Percentiles rank a stretch among this genome's conserved stretches.
Evolutionary conservation across 768 basidiomycete species (phyloP).

Genomic region (Pisolithus orientalis): DNA sequence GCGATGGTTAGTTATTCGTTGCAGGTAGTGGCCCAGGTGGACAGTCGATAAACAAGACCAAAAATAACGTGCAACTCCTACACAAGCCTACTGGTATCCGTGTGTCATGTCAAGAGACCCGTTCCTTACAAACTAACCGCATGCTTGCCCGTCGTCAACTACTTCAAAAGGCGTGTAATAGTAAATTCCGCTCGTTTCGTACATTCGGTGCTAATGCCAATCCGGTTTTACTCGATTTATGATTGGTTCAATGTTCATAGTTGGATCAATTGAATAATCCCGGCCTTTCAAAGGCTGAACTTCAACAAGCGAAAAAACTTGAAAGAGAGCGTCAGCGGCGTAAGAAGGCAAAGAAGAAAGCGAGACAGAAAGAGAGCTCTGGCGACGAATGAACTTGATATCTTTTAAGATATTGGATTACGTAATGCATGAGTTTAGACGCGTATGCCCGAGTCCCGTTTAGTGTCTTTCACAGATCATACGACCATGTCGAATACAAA

Average conservation of each 20-base stretch:
- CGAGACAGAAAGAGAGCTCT: slow-evolving; percentile 23
- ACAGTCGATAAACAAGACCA: slow-evolving; percentile 95
- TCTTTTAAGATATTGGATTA: too few species aligned
- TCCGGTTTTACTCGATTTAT: slow-evolving; percentile 1
- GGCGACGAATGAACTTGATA: background rate
- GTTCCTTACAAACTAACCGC: slow-evolving; percentile 76
- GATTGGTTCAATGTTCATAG: slow-evolving; percentile 30
- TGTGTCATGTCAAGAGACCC: slow-evolving; percentile 83
- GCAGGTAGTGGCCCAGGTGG: slow-evolving; percentile 89
- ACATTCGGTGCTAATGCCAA: slow-evolving; percentile 13
- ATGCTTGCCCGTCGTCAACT: slow-evolving; percentile 68
- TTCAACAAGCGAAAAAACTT: slow-evolving; percentile 64
- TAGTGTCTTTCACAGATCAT: slow-evolving; percentile 7
- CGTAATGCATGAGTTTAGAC: too few species aligned
- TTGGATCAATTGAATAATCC: slow-evolving; percentile 69
- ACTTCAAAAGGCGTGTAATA: slow-evolving; percentile 63
- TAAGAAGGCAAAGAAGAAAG: slow-evolving; percentile 77
- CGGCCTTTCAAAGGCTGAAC: slow-evolving; percentile 64
- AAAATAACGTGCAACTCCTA: slow-evolving; percentile 83
- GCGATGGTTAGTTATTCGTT: slow-evolving; percentile 5
- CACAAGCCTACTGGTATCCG: slow-evolving; percentile 88
- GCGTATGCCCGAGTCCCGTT: too few species aligned
- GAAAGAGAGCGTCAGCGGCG: slow-evolving; percentile 69
- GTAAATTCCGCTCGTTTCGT: slow-evolving; percentile 11
- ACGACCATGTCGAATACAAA: slow-evolving; percentile 17